Base-by-base conservation (phyloP, 2,329 filamentous ascomycete species). In the Colletotrichum brevisporum region DNA sequence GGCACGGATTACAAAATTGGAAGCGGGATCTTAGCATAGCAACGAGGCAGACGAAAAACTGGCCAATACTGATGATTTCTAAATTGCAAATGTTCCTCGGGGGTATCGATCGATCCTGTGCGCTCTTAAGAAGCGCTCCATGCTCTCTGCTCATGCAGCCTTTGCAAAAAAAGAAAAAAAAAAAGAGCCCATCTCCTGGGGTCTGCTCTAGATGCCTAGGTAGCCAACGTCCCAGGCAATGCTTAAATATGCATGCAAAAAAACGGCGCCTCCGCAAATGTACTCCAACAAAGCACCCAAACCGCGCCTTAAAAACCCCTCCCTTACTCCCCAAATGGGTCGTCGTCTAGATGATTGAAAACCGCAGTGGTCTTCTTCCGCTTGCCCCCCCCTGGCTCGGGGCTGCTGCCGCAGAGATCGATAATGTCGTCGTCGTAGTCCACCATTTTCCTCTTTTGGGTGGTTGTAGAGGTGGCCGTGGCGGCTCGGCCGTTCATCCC, bases 261-360 rank as follows among this genome's bases (percentile, higher is more conserved):
- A 36, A 36, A 36, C 31, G 31, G 8, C 31, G 31, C 10, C 31
- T 9, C 8, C 31, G 6, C 31, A 10, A 36, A 36, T 36, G 21
- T 24, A 16, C 6, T 10, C 18, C n/a, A 48, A 48, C 18, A 6
- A 18, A 18, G 45, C 45, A n/a, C 45, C n/a, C 45, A 18, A 39
- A 43, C 5, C 12, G 6, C 8, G 27, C 8, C 27, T 27, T 12
- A 54, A 13, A 9, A 57, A 18, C 15, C 31, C 2, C 26, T 18
- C 31, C 31, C 4, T 52, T 15, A 65, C 66, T 69, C 62, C 21
- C 43, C 67, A n/a, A 69, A 69, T n/a, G 66, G 66, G 41, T 69
- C 56, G 62, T 69, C 67, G 5, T 67, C 67, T 4, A 67, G 50
- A 15, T 27, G 36, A 15, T 61, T 27, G 18, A 67, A 69, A 27